Conservation (phyloP, 1,284 basidiomycete genomes). For the Leccinum subrobustum region DNA sequence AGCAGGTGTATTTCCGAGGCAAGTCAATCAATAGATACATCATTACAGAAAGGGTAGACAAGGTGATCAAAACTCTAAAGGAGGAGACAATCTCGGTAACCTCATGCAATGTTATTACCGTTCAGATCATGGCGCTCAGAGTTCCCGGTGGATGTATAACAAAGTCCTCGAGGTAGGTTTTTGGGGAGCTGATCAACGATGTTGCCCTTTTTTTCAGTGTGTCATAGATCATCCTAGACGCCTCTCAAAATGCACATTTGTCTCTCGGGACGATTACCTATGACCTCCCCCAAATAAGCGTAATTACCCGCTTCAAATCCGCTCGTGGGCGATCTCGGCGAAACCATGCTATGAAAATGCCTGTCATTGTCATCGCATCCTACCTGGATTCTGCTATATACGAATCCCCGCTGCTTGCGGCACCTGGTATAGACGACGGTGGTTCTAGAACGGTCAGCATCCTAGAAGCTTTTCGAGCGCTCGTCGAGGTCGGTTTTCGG, state of each 20-base stretch:
- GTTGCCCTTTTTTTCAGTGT: background rate
- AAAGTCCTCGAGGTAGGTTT: slow-evolving; percentile 12
- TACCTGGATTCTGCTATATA: slow-evolving; percentile 55
- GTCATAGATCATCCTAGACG: background rate
- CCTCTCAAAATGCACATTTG: background rate
- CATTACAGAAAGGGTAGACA: slow-evolving; percentile 15
- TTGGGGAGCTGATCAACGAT: background rate
- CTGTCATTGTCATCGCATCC: slow-evolving; percentile 36
- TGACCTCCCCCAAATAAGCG: slow-evolving; percentile 54
- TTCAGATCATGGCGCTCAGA: slow-evolving; percentile 16
- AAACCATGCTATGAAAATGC: too few species aligned
- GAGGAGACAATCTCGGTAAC: slow-evolving; percentile 10
- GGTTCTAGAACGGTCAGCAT: slow-evolving; percentile 89
- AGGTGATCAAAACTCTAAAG: slow-evolving; percentile 6
- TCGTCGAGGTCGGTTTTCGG: slow-evolving; percentile 72
- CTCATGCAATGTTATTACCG: slow-evolving; percentile 16
- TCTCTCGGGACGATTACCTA: slow-evolving; percentile 43
- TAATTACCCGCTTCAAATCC: slow-evolving; percentile 45
- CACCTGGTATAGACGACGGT: slow-evolving; percentile 74
- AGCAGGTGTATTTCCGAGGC: background rate
- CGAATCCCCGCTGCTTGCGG: slow-evolving; percentile 15
- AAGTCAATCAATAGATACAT: background rate
- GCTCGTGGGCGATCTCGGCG: slow-evolving; percentile 18
- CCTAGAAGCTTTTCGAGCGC: slow-evolving; percentile 81
- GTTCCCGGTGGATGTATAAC: slow-evolving; percentile 22